phyloP scores from a whole-genome alignment of 225 moss, liverwort and hornwort genomes.

The Polytrichum commune region DNA sequence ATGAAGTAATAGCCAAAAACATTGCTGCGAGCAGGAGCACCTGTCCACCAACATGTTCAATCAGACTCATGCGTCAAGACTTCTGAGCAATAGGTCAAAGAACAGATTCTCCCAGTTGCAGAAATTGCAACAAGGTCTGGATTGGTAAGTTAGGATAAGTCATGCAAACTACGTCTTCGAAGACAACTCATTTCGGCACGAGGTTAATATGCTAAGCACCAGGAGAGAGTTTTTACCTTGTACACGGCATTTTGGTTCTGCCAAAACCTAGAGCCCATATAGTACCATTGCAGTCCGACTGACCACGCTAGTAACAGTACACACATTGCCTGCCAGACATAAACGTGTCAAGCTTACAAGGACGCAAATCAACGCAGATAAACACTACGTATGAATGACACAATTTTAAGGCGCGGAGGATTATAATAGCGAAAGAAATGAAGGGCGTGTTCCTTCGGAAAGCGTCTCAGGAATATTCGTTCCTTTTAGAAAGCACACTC shows the following conservation, averaged over 20 bases:
- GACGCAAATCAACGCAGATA: background rate
- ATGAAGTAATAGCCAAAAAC: constrained; percentile 36
- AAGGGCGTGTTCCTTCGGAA: too few species aligned
- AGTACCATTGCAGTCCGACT: constrained; percentile 41
- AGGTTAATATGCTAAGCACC: background rate
- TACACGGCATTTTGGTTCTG: constrained; percentile 30
- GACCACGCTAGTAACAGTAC: constrained; percentile 48
- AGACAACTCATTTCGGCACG: too few species aligned
- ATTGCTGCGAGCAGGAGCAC: constrained; percentile 47
- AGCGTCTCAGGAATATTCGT: too few species aligned
- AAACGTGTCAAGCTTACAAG: background rate
- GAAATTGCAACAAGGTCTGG: too few species aligned
- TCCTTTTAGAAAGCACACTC: too few species aligned
- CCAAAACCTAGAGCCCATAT: constrained; percentile 46
- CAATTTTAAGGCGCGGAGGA: too few species aligned
- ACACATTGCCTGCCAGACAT: constrained; percentile 34
- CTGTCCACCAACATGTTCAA: constrained; percentile 26
- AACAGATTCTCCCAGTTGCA: too few species aligned
- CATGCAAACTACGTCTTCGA: too few species aligned
- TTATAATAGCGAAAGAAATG: too few species aligned
- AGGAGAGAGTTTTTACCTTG: constrained; percentile 28
- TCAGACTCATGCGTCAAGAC: background rate
- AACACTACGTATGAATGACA: background rate
- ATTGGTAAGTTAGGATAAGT: too few species aligned
- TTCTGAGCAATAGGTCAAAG: too few species aligned